Base-by-base conservation (phyloP, 169 alveolate genomes). In the Cyclospora cayetanensis region DNA sequence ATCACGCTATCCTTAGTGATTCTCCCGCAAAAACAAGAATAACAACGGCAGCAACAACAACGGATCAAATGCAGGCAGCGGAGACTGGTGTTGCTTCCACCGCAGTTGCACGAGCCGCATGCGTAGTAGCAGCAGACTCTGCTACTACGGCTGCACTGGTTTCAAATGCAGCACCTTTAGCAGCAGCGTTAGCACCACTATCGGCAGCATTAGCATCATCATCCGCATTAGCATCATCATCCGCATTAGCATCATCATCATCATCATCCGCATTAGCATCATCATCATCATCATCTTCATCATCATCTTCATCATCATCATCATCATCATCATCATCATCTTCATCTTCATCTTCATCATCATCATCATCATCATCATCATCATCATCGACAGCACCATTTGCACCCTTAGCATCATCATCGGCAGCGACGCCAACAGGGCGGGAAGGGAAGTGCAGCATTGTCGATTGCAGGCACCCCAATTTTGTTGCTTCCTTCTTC, bases 401-500 rank as follows among this genome's bases (percentile, higher is more conserved):
- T 22, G 70, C 87, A 46, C 46, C 25, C 34, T 63, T 34, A 0
- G 60, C 60, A 39, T 34, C 35, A 7, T 34, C 37, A 34, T 39
- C 80, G 9, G 80, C 39, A n/a, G 0, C 46, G 31, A 22, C 7
- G 25, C 27, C 27, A 29, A 4, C 80, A 34, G 41, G 39, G 20
- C 5, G 46, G 4, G 87, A 18, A 25, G 4, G 70, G 39, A 77
- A 34, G 4, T 27, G 87, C 42, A 46, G 70, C 0, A 29, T 34
- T 4, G 50, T 77, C 7, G 87, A 77, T 52, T 41, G 70, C 70
- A 4, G 70, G 37, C 82, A 63, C 41, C 82, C 82, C 5, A 42
- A 65, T 25, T 90, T 90, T 53, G 93, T 90, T 4, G 27, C 82
- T 4, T 60, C 89, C 11, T 90, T 90, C 15, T 90, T 77, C 42